Percentiles rank a stretch among this genome's conserved stretches.
These are phyloP conservation scores for Claviceps sorghi DNA, from an alignment of 2,329 filamentous ascomycete species.

Conservation along the genomic window DNA sequence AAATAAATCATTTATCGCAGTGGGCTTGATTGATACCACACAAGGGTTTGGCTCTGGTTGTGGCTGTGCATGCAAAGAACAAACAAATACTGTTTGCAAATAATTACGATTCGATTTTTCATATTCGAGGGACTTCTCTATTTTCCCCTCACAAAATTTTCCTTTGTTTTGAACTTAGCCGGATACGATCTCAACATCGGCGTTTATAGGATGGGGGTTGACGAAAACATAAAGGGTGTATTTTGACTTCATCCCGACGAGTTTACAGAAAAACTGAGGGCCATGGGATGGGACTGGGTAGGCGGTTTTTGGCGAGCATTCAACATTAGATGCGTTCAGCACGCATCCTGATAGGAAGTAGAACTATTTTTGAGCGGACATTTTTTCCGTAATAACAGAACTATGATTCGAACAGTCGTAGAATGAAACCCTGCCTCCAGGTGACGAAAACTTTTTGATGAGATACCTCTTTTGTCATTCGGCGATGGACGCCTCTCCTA, in stretches of 20 bases:
- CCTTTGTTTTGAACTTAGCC: slow-evolving; percentile 21
- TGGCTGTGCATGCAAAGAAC: background rate
- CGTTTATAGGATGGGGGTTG: slow-evolving; percentile 28
- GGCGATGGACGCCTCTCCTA: too few relatives aligned
- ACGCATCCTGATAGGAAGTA: slow-evolving; percentile 16
- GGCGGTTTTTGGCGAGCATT: slow-evolving; percentile 22
- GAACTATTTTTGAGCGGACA: slow-evolving; percentile 7
- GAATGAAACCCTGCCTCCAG: background rate
- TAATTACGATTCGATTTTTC: slow-evolving; percentile 16
- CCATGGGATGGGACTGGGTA: slow-evolving; percentile 8
- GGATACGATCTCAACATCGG: slow-evolving; percentile 46
- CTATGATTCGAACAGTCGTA: background rate
- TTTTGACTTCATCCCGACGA: slow-evolving; percentile 23
- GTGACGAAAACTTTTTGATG: background rate
- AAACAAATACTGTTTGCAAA: slow-evolving; percentile 16
- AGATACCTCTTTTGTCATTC: slow-evolving; percentile 6
- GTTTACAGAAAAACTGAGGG: slow-evolving; percentile 17
- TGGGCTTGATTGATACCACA: slow-evolving; percentile 8
- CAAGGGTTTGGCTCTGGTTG: slow-evolving; percentile 6
- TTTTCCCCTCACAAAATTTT: slow-evolving; percentile 3
- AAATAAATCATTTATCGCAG: slow-evolving; percentile 31
- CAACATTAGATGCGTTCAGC: slow-evolving; percentile 24
- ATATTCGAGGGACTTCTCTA: background rate
- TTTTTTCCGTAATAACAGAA: slow-evolving; percentile 13
- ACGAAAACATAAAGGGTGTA: slow-evolving; percentile 16